Evolutionary conservation across 2,329 filamentous ascomycete genomes (phyloP), one percentile per base, ranked within the genome.

Genomic region (Phialemoniopsis sp.): DNA sequence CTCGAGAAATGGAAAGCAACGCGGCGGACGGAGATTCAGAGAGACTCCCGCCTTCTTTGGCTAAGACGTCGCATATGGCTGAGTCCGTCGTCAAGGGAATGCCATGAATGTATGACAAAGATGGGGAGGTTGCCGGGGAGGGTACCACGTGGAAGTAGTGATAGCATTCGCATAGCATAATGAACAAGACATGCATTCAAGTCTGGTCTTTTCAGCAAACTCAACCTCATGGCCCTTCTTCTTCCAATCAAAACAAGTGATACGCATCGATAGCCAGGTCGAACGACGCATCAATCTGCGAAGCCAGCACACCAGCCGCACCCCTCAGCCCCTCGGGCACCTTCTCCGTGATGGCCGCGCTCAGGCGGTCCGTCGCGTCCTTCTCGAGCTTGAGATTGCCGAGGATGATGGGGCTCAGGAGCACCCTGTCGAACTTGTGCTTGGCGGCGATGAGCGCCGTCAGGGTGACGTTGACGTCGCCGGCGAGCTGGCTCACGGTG

Each of bases 341-440:
- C 52, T 71, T 72, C 3, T 43, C 51, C 8, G 67, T 43, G 9
- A 72, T 52, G 0, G 59, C 61, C 3, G 42, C 43, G 30, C 60
- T 60, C 31, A 71, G 60, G 9, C 63, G 54, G 17, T 52, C 50
- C 1, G 66, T 66, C 0, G 68, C 65, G 2, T 49, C 44, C 48
- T 63, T 60, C 54, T 73, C 57, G 7, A 59, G 42, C 40, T 63
- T 48, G 18, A 76, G 47, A 42, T 63, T 66, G 13, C 67, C 32
- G 30, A 69, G 51, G 29, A 74, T 68, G 29, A 69, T 48, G 0
- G 68, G 66, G 34, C 55, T 58, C 29, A 73, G 46, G 2, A 68
- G 38, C 6, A 70, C 49, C 30, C 54, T 53, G 46, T 71, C 63
- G 41, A 74, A 75, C 44, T 68, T 65, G 15, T 52, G 57, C 53